A percentile compares a stretch with the other conserved stretches of the same genome.
phyloP scores from a whole-genome alignment of 2,329 filamentous ascomycete genomes.

The Clonostachys chloroleuca region DNA sequence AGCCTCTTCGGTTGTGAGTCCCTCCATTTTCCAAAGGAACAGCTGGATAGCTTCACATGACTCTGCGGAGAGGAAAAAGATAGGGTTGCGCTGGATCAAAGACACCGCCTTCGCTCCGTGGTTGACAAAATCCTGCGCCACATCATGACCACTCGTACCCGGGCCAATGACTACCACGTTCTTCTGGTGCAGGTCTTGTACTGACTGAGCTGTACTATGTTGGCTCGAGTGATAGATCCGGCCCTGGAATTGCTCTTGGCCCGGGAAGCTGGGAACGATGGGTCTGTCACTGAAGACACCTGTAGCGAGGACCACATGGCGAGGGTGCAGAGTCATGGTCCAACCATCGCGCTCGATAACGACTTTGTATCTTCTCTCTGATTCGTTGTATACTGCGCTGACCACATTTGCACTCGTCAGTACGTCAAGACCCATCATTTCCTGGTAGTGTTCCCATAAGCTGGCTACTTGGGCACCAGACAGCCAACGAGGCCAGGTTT shows the following conservation, averaged over 20 bases:
- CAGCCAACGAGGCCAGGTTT: constrained; percentile 21
- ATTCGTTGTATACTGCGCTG: constrained; percentile 28
- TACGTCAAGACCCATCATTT: constrained; percentile 41
- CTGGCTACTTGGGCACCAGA: constrained; percentile 39
- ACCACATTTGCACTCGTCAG: constrained; percentile 31
- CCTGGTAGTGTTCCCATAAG: constrained; percentile 42
- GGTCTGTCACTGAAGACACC: constrained; percentile 32
- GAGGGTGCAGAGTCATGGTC: constrained; percentile 21
- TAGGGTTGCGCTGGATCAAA: constrained; percentile 47
- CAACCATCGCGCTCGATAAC: constrained; percentile 12
- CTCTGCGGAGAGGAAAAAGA: constrained; percentile 20
- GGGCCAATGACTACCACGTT: constrained; percentile 42
- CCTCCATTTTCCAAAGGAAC: constrained; percentile 32
- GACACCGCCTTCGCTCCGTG: constrained; percentile 39
- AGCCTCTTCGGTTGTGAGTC: constrained; percentile 39
- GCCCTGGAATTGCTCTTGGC: constrained; percentile 33
- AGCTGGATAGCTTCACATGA: constrained; percentile 33
- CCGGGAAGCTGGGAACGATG: constrained; percentile 29
- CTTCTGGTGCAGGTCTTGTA: constrained; percentile 16
- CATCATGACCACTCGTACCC: constrained; percentile 43
- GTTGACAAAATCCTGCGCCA: constrained; percentile 43
- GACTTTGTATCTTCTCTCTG: constrained; percentile 28
- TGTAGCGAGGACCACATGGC: constrained; percentile 40
- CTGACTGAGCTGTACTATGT: constrained; percentile 28
- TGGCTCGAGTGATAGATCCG: constrained; percentile 33